Evolutionary conservation across 2,329 filamentous ascomycete genomes (phyloP).

Genomic region (Botryotinia globosa): DNA sequence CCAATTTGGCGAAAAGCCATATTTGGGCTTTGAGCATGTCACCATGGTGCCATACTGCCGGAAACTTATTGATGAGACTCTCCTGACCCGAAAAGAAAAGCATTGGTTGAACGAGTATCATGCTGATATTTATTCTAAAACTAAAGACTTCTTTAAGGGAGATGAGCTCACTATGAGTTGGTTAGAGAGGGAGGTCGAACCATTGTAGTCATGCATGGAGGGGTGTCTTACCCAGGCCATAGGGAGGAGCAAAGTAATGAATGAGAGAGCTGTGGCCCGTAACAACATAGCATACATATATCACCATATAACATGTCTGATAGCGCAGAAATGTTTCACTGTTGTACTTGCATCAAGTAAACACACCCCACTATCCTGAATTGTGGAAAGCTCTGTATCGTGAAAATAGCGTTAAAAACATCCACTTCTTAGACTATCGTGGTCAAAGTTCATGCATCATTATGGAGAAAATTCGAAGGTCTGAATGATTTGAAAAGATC

Average conservation of each 20-base stretch:
- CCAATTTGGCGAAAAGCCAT: conserved; percentile 90
- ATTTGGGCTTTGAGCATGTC: conserved; percentile 92
- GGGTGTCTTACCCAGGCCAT: neutral
- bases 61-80: conserved; percentile 73
- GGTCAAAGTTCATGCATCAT: conserved; percentile 13
- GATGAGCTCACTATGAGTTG: conserved; percentile 72
- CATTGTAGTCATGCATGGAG: conserved; percentile 34
- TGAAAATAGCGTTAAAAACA: conserved; percentile 2
- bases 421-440: conserved; percentile 14
- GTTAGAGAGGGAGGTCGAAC: conserved; percentile 82
- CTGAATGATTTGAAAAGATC: neutral
- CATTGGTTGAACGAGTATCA: conserved; percentile 88
- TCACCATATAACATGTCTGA: neutral
- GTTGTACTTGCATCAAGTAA: conserved; percentile 12
- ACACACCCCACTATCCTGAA: conserved; percentile 1
- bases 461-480: neutral
- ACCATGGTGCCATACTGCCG: conserved; percentile 95
- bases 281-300: conserved; percentile 12
- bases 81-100: conserved; percentile 73
- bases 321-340: conserved; percentile 3
- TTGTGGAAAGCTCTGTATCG: conserved; percentile 14
- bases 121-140: conserved; percentile 76
- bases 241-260: neutral
- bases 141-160: conserved; percentile 68
- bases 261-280: neutral